Evolutionary conservation across 176 grass and related monocot species (phyloP), one percentile per base, ranked within the genome.

Genomic region (Rhynchospora tenuis): DNA sequence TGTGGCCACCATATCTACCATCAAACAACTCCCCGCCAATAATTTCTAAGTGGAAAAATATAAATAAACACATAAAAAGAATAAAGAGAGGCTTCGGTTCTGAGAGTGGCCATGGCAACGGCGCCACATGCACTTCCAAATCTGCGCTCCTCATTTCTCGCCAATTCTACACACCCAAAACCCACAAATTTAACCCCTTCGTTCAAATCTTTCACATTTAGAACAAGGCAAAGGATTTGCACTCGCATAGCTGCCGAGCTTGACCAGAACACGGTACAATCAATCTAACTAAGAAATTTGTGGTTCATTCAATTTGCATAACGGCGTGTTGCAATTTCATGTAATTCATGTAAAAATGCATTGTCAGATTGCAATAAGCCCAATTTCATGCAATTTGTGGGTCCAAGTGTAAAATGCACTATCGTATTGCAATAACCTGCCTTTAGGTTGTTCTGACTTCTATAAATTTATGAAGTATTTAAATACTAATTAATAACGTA

Each of bases 221-320:
- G 59, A 48, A 17, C 22, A 54, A 82, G 61, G 62, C 2, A 26
- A 48, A 26, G 80, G 7, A 82, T 26, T 65, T 58, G 86, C 78
- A 65, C 91, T 42, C 89, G 91, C 50, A 82, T 99, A 89, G 96
- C 96, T 64, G 44, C 91, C 47, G 96, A 99, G 11, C 81, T 99
- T 81, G 96, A 99, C 84, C 92, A 94, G 87, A 93, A 92, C 91
- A 95, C 96, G 86, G 96, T 97, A 85, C 9, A 56, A 31, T 77
- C 6, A 9, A 33, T 55, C 19, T 26, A 27, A 77, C 17, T 0
- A 8, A 38, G 9, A 69, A 43, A 24, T 77, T 77, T 56, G 43
- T 19, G 57, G 38, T 46, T 78, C 84, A 38, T 64, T 15, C 26
- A 55, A 76, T 55, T 56, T 77, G 48, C 7, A 54, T 29, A 47